Conservation (phyloP, 2,329 filamentous ascomycete species). For the Dothideomycetidae sp. region DNA sequence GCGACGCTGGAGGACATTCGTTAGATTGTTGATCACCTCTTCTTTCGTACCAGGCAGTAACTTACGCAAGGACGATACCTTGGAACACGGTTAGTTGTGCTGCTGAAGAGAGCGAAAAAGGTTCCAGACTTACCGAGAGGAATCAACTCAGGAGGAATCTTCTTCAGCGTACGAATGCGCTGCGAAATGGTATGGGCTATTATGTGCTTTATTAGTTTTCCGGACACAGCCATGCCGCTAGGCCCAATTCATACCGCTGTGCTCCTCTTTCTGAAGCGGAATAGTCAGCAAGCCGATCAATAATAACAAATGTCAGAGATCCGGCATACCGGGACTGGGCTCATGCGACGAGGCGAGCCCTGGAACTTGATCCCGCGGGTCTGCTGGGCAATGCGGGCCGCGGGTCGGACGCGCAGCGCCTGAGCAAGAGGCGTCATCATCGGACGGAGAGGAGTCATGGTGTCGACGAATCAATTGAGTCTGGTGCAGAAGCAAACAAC, state of each 20-base stretch:
- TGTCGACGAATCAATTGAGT: background rate
- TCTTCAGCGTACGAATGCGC: slow-evolving; percentile 76
- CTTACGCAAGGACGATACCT: slow-evolving; percentile 81
- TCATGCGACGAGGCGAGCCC: slow-evolving; percentile 17
- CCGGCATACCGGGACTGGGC: slow-evolving; percentile 22
- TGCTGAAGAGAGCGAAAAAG: no score
- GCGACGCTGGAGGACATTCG: slow-evolving; percentile 37
- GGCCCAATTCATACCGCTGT: slow-evolving; percentile 40
- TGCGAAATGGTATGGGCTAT: slow-evolving; percentile 93
- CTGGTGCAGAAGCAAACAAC: background rate
- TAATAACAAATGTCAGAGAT: slow-evolving; percentile 29
- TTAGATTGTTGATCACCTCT: slow-evolving; percentile 12
- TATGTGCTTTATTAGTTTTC: background rate
- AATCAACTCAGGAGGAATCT: slow-evolving; percentile 84
- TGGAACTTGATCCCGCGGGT: slow-evolving; percentile 20
- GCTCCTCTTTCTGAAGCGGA: slow-evolving; percentile 45
- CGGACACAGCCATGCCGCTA: background rate
- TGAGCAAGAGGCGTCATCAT: slow-evolving; percentile 12
- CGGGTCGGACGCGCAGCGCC: slow-evolving; percentile 8
- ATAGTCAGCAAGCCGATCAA: background rate
- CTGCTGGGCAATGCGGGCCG: slow-evolving; percentile 16
- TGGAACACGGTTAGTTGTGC: slow-evolving; percentile 11
- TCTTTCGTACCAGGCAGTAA: slow-evolving; percentile 7
- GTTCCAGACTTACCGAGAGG: slow-evolving; percentile 72
- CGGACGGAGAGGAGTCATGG: background rate